Base-by-base conservation (phyloP, 2,329 filamentous ascomycete species). In the Thielaviopsis euricoi region DNA sequence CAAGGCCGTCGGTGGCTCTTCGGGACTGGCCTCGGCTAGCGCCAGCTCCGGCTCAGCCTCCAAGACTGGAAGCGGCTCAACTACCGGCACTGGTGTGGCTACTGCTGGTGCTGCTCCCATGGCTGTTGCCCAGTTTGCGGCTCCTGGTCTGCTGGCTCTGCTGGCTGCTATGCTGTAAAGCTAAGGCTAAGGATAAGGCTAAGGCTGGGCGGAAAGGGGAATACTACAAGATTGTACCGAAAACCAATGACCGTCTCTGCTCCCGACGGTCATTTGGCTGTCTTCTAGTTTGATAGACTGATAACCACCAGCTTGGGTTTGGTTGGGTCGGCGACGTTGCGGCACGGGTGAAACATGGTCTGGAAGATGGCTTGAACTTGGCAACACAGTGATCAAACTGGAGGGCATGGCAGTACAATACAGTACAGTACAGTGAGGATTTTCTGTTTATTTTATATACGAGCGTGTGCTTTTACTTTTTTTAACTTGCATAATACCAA, bases 61-160 rank as follows among this genome's bases (percentile, higher is more conserved):
- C 15, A 17, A 15, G 37, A 43, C 56, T 9, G 56, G 52, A 17
- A 53, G 40, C 17, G 43, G 25, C n/a, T 17, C 43, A 1, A 13
- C 53, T 21, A 53, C 59, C 3, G 40, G 52, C 10, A 53, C 51
- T 5, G 48, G 37, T 21, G 55, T 60, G 43, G 58, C 58, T 21
- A 60, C 58, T 52, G 58, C 58, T 26, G 58, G 40, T 29, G 58
- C 58, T 26, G 52, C 49, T 12, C 40, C 55, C 33, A 53, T 55
- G 48, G 52, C 52, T 52, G 55, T 52, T 52, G 22, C 17, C 17
- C 23, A 33, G 25, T 10, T 55, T 49, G 21, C 46, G 19, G 55
- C 57, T 17, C 58, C 55, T 10, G 58, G 55, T 40, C 37, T 60
- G 43, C 53, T 60, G 25, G 55, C 52, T 19, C 52, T 53, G 19